Evolutionary conservation across 2,329 filamentous ascomycete species (phyloP), one percentile per base, ranked within the genome.

Genomic region (Ustulina deusta): DNA sequence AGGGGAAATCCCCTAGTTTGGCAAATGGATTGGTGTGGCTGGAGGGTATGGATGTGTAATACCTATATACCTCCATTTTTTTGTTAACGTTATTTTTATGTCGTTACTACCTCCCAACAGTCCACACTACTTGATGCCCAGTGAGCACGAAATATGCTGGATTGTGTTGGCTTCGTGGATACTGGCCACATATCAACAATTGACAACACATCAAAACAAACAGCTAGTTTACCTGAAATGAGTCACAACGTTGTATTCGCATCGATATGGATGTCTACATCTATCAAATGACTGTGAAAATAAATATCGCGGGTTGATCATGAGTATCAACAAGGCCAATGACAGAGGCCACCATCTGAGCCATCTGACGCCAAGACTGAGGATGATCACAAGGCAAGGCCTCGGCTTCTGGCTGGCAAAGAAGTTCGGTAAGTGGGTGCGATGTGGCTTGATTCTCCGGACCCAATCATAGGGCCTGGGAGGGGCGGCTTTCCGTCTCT

Each of bases 121-220:
- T 2, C 11, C 27, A 49, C 22, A 29, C 57, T 59, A 54, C 61
- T 65, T 51, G 48, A 65, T 55, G 49, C 6, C 62, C 58, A 63
- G 55, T 56, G 34, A 51, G 27, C 55, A 67, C 46, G 22, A 58
- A 52, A 42, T 32, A 49, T 62, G 40, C 32, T 52, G 44, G 9
- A 48, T 59, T 51, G 42, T 38, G 49, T 59, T 61, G 65, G 54
- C 61, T 54, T 64, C 61, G 61, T 60, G 61, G 49, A 56, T 52
- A 51, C 54, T 61, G 25, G 63, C 15, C 40, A 55, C 60, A 65
- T 60, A 52, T 56, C 46, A 40, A 48, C 27, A 54, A 48, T 49
- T 65, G 67, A 71, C 69, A 72, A 69, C 71, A 38, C 71, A 72
- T 70, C 71, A 69, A 65, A 63, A 63, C 54, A 63, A 69, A 61